These are phyloP conservation scores for Camellia lanceoleosa DNA, from an alignment of 148 eudicot species.

Conservation along the genomic window DNA sequence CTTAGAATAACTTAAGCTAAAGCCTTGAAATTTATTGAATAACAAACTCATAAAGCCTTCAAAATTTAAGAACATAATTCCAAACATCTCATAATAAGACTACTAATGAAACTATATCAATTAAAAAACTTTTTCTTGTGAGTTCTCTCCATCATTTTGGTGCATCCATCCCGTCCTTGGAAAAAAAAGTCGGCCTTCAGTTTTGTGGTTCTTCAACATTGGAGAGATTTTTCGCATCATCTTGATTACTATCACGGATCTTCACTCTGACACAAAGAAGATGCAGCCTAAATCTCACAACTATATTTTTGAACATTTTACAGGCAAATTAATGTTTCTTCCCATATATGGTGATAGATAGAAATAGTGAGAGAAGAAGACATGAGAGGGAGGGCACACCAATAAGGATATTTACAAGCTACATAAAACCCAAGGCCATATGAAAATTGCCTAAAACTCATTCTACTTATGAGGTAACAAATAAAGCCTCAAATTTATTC, in stretches of 20 bases:
- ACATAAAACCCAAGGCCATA: no score
- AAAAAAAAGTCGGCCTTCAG: not conserved
- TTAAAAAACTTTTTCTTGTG: not conserved
- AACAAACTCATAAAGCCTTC: not conserved
- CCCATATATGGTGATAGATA: no score
- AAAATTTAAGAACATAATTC: not conserved
- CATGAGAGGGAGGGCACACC: no score
- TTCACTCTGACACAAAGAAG: not conserved
- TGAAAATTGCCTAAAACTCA: no score
- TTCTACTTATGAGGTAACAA: no score
- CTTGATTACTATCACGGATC: not conserved
- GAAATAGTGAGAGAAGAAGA: no score
- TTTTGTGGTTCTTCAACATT: not conserved
- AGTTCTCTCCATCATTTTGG: not conserved
- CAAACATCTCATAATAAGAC: not conserved
- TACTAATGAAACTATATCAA: not conserved
- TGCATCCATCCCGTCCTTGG: not conserved
- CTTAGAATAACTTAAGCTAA: not conserved
- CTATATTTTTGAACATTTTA: not conserved
- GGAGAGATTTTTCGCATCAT: not conserved
- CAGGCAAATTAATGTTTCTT: no score
- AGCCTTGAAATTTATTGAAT: no score
- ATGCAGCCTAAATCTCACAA: not conserved
- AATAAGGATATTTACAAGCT: no score
- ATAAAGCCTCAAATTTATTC: no score